Evolutionary conservation across 164 flowering plant genomes (phyloP), one percentile per base, ranked within the genome.

Genomic region (Warburgia ugandensis): DNA sequence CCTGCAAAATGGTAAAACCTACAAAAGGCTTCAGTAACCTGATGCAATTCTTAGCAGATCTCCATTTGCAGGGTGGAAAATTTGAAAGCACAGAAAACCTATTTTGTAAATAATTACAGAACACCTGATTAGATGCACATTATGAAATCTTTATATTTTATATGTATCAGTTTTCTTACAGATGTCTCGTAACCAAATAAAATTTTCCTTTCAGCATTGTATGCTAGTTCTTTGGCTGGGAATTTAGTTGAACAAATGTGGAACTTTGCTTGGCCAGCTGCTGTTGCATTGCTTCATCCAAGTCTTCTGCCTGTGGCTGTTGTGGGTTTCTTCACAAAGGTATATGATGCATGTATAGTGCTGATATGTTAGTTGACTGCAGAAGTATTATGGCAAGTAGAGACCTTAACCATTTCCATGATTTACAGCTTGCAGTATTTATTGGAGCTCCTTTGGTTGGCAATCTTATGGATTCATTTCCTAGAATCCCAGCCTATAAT

Each of bases 231-330:
- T 59, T 37, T 86, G 35, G 90, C 77, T 48, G 97, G 92, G 29
- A 81, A 84, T 65, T 60, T 84, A 58, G 92, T 89, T 69, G 97
- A 94, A 68, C 99, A 94, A 64, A 73, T 94, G 39, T 94, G 99
- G 99, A 94, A 70, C 68, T 86, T 94, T 66, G 88, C 94, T 55
- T 86, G 96, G 94, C 99, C 99, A 70, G 84, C 90, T 54, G 79
- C 97, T 48, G 92, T 94, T 61, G 96, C 99, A 40, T 55, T 89
- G 76, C 75, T 89, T 66, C 94, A 84, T 75, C 96, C 97, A 20
- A 94, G 90, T 67, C 83, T 89, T 67, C 80, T 82, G 58, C 99
- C 97, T 9, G 94, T 94, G 43, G 99, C 99, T 43, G 78, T 81
- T 65, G 79, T 84, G 52, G 83, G 96, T 41, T 94, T 94, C 70